phyloP scores from a whole-genome alignment of 257 asterid genomes.

The Fraxinus americana region DNA sequence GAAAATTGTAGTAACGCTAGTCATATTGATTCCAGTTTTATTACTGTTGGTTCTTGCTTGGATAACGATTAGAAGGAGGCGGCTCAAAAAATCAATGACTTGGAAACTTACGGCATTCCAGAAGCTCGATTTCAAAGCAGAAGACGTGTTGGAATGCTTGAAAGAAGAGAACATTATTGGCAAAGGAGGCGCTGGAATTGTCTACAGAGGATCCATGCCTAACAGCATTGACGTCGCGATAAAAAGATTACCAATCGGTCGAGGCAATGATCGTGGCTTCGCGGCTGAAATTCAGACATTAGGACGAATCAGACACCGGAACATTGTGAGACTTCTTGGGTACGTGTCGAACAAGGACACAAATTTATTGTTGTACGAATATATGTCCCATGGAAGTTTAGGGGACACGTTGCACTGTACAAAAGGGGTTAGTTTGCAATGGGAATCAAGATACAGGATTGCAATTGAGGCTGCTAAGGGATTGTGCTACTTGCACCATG shows the following conservation, averaged over 20 bases:
- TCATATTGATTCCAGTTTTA: slow-evolving; percentile 28
- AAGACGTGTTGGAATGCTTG: slow-evolving; percentile 69
- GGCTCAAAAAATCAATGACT: slow-evolving; percentile 37
- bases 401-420: slow-evolving; percentile 82
- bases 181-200: slow-evolving; percentile 86
- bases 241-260: slow-evolving; percentile 47
- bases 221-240: slow-evolving; percentile 70
- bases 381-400: slow-evolving; percentile 91
- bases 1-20: slow-evolving; percentile 31
- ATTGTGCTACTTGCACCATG: slow-evolving; percentile 84
- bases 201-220: slow-evolving; percentile 85
- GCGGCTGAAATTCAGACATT: slow-evolving; percentile 77
- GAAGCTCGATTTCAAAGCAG: slow-evolving; percentile 53
- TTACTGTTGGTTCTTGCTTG: slow-evolving; percentile 38
- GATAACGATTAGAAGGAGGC: slow-evolving; percentile 28
- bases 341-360: slow-evolving; percentile 69
- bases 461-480: slow-evolving; percentile 88
- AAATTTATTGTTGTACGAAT: slow-evolving; percentile 73
- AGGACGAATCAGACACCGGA: slow-evolving; percentile 74
- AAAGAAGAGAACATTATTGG: slow-evolving; percentile 88
- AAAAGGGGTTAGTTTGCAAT: slow-evolving; percentile 76
- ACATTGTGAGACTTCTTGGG: slow-evolving; percentile 76
- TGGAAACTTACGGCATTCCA: slow-evolving; percentile 89
- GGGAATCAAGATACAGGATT: slow-evolving; percentile 82
- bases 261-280: slow-evolving; percentile 68